These are phyloP conservation scores for Penicillium freii DNA, from an alignment of 2,329 filamentous ascomycete genomes.

Conservation along the genomic window DNA sequence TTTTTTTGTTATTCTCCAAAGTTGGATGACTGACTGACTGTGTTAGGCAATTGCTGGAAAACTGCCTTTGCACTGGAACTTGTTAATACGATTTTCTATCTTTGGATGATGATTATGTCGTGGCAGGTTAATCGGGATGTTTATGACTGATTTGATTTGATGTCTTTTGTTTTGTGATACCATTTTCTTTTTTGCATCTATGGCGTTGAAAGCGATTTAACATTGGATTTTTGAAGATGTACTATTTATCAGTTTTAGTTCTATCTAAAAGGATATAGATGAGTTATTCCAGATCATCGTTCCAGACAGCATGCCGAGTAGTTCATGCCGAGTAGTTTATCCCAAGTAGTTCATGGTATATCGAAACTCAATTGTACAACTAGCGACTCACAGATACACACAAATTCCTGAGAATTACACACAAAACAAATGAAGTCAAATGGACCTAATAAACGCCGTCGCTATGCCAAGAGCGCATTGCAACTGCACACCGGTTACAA, in stretches of 20 bases:
- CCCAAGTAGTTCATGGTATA: background rate
- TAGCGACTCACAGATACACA: slow-evolving; percentile 3
- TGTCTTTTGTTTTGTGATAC: slow-evolving; percentile 6
- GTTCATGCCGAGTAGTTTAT: too few species aligned
- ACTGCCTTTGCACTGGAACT: slow-evolving; percentile 64
- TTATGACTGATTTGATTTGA: slow-evolving; percentile 17
- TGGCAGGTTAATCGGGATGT: slow-evolving; percentile 51
- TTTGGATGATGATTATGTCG: slow-evolving; percentile 66
- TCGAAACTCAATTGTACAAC: background rate
- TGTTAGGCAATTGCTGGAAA: slow-evolving; percentile 59
- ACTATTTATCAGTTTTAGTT: background rate
- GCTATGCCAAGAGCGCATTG: slow-evolving; percentile 34
- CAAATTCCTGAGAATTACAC: background rate
- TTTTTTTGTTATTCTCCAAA: background rate
- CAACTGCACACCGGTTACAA: slow-evolving; percentile 19
- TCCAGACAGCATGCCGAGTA: background rate
- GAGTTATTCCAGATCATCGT: background rate
- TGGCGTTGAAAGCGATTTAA: slow-evolving; percentile 6
- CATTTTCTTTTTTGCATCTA: slow-evolving; percentile 7
- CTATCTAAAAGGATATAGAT: background rate
- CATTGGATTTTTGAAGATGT: background rate
- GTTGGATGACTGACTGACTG: slow-evolving; percentile 14
- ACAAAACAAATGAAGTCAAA: slow-evolving; percentile 1
- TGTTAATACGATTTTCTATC: slow-evolving; percentile 60
- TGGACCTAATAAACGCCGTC: slow-evolving; percentile 24